Evolutionary conservation across 805 yeast species (phyloP).

Genomic region (Barnettozyma sucrosica): DNA sequence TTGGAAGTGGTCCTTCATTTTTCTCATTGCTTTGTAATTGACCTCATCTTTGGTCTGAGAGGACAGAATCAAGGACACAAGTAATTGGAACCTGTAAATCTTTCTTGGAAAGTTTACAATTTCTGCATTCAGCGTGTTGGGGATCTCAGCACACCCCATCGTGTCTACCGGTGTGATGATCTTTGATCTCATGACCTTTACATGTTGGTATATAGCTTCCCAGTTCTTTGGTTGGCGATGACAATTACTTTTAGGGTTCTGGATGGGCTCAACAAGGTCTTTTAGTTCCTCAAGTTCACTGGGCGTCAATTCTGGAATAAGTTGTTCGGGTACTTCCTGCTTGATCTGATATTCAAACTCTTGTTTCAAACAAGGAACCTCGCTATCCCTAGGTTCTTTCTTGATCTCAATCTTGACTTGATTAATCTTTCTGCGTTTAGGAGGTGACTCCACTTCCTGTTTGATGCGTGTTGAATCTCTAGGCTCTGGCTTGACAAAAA

Average conservation of each 20-base stretch:
- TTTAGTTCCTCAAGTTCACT: conserved; percentile 3
- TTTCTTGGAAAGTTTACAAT: conserved; percentile 27
- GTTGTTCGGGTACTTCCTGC: background rate
- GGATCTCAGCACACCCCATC: conserved; percentile 72
- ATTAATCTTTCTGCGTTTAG: background rate
- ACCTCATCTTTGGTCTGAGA: conserved; percentile 91
- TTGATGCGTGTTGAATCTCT: background rate
- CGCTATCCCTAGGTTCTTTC: background rate
- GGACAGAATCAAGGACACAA: conserved; percentile 79
- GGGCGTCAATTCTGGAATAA: background rate
- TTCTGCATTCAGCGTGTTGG: conserved; percentile 32
- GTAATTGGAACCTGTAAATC: conserved; percentile 60
- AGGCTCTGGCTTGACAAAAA: background rate
- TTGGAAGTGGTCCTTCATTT: conserved; percentile 44
- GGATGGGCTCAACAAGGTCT: background rate
- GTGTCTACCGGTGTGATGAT: conserved; percentile 82
- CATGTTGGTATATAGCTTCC: conserved; percentile 48
- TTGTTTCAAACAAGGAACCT: too few relatives aligned
- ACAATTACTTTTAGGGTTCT: too few relatives aligned
- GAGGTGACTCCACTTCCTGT: background rate
- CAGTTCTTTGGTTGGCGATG: conserved; percentile 39
- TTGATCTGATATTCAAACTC: conserved; percentile 1
- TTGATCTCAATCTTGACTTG: background rate
- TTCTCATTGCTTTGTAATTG: conserved; percentile 65
- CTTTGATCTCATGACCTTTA: conserved; percentile 60